Base-by-base conservation (phyloP, 768 basidiomycete species). In the Kondoa subrosea region DNA sequence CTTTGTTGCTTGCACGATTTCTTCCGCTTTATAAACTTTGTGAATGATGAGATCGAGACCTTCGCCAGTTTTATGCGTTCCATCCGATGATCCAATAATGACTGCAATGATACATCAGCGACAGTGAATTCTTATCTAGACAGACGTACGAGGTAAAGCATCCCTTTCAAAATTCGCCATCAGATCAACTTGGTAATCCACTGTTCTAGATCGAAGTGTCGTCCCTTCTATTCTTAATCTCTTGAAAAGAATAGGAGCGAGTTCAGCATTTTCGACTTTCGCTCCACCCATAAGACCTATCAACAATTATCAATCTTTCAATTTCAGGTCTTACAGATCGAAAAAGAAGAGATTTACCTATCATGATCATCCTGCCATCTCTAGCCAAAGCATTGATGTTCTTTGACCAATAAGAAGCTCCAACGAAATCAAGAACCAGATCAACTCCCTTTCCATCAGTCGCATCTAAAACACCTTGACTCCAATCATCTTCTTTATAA, bases 151-250 rank as follows among this genome's bases (percentile, higher is more conserved):
- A 25, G 67, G 70, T n/a, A 76, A 34, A 14, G 72, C 71, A 56
- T 74, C 72, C 29, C 68, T 57, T n/a, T 67, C 69, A 61, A 75
- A 75, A 32, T 70, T 61, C n/a, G 73, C 68, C 32, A 80, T 71
- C 2, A 93, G 80, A 26, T 86, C 82, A 2, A 82, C 80, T 77
- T 95, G 90, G 76, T 93, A 95, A 70, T 81, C 79, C n/a, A 80
- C 73, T 29, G 83, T 82, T 58, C 89, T 84, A 32, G 86, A 83
- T 27, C 91, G 84, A 32, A 95, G 79, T 1, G 90, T 93, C 26
- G 89, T 88, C 26, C 91, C 91, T 70, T 30, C 33, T 4, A 96
- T 85, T 29, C 85, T 84, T 64, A 95, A 83, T 21, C 91, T 85
- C 78, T 92, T 96, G 77, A 80, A 85, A 27, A 50, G 40, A 50